These are phyloP conservation scores for Pyrenula aspistea DNA, from an alignment of 495 filamentous ascomycete genomes.

Conservation along the genomic window DNA sequence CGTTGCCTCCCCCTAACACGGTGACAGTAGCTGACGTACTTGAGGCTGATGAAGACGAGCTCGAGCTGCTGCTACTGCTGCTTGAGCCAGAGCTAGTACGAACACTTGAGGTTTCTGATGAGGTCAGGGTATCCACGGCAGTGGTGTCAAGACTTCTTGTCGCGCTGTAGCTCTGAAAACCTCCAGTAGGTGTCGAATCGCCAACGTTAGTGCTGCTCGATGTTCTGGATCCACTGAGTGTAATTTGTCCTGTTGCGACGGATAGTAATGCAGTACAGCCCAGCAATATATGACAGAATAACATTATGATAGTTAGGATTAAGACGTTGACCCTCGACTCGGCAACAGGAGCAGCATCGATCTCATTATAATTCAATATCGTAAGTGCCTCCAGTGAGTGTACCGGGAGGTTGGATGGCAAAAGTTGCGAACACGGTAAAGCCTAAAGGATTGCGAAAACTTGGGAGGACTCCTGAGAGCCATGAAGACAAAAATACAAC, in stretches of 20 bases:
- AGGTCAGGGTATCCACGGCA: background rate
- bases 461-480: no score
- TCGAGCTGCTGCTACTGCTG: no score
- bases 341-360: no score
- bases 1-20: conserved; percentile 22
- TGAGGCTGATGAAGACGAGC: conserved; percentile 4
- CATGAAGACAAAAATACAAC: no score
- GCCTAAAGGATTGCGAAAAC: no score
- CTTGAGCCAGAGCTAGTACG: conserved; percentile 10
- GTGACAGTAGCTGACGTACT: conserved; percentile 20
- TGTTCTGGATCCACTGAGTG: background rate
- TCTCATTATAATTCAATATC: no score
- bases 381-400: no score
- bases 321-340: no score
- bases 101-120: conserved; percentile 1
- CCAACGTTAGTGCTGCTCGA: background rate
- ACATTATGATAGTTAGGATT: no score
- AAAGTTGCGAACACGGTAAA: no score
- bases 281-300: background rate
- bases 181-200: background rate
- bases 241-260: background rate
- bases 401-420: no score
- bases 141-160: background rate
- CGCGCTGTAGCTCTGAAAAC: background rate
- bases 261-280: background rate